Evolutionary conservation across 331 rosid species (phyloP), one percentile per base, ranked within the genome.

Genomic region (Rhamnella rubrinervis): DNA sequence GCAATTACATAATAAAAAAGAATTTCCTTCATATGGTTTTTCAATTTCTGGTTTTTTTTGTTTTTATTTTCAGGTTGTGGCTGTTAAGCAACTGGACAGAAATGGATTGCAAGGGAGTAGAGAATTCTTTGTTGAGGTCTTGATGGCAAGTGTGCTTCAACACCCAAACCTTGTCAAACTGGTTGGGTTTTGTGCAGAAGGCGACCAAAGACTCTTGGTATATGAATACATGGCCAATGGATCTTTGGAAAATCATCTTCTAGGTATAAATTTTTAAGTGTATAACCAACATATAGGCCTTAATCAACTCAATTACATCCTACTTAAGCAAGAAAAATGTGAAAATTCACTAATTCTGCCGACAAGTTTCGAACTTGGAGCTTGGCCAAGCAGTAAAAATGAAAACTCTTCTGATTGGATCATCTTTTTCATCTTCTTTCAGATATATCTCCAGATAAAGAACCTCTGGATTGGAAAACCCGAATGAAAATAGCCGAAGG

Each of bases 401-500:
- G 46, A 40, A 14, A 44, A 1, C 13, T 16, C 49, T 44, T 9
- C 49, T 44, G 14, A 44, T 8, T 44, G 0, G 49, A 44, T 44
- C 11, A 26, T 14, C 37, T 49, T 55, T 11, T 19, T 5, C 80
- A 18, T 16, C 57, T 65, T 61, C n/a, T 61, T 51, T n/a, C 70
- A 90, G 96, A 85, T 23, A 13, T 78, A 44, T 66, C 51, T 38
- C 52, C 72, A 14, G 67, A 66, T 56, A 75, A 68, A 70, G 65
- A 85, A 77, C 89, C 84, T 52, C 80, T 85, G 71, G 88, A 83
- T 70, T 90, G 93, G 96, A 66, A 81, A 12, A 81, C 78, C 9
- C 83, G 96, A 74, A 83, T 89, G 89, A 87, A 80, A 78, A 81
- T 87, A 74, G 93, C 89, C 0, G 77, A 68, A 47, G 96, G 93